A percentile compares a stretch with the other conserved stretches of the same genome.
Conservation (phyloP, 352 stramenopile genomes). For the Phytophthora kernoviae region DNA sequence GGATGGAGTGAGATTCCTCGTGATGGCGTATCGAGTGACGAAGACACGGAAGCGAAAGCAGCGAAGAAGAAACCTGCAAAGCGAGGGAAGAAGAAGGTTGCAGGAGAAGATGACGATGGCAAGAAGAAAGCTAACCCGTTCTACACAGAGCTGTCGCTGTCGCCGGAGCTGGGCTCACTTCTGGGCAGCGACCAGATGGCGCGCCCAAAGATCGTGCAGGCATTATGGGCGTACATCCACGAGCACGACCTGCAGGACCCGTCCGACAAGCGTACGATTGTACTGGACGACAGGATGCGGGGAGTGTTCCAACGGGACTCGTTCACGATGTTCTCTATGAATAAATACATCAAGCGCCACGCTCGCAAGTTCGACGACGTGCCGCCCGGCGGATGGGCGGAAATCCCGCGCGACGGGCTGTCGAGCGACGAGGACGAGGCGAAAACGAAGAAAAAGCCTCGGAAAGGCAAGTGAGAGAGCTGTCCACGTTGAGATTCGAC, state of each 20-base stretch:
- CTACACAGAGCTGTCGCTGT: slow-evolving; percentile 77
- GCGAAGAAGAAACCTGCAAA: slow-evolving; percentile 66
- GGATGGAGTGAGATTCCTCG: slow-evolving; percentile 80
- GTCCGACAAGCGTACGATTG: slow-evolving; percentile 92
- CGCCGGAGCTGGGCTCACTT: slow-evolving; percentile 76
- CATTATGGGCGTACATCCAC: slow-evolving; percentile 96
- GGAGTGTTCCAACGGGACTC: slow-evolving; percentile 82
- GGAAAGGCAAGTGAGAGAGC: slow-evolving; percentile 28
- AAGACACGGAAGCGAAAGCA: slow-evolving; percentile 65
- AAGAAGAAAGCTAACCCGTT: slow-evolving; percentile 80
- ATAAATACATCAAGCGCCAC: slow-evolving; percentile 90
- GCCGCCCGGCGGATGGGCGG: slow-evolving; percentile 68
- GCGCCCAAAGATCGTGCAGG: slow-evolving; percentile 93
- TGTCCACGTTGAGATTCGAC: slow-evolving; percentile 1
- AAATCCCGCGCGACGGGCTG: slow-evolving; percentile 71
- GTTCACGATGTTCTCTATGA: slow-evolving; percentile 91
- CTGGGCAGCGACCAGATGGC: slow-evolving; percentile 84
- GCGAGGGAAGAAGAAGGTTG: slow-evolving; percentile 62
- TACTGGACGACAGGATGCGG: slow-evolving; percentile 89
- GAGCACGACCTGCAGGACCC: slow-evolving; percentile 96
- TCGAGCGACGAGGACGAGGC: slow-evolving; percentile 85
- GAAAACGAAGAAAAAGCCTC: slow-evolving; percentile 44
- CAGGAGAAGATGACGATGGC: slow-evolving; percentile 48
- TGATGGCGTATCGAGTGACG: slow-evolving; percentile 82
- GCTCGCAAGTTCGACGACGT: slow-evolving; percentile 73